These are phyloP conservation scores for Salix caprea DNA, from an alignment of 345 rosid genomes.

Conservation along the genomic window DNA sequence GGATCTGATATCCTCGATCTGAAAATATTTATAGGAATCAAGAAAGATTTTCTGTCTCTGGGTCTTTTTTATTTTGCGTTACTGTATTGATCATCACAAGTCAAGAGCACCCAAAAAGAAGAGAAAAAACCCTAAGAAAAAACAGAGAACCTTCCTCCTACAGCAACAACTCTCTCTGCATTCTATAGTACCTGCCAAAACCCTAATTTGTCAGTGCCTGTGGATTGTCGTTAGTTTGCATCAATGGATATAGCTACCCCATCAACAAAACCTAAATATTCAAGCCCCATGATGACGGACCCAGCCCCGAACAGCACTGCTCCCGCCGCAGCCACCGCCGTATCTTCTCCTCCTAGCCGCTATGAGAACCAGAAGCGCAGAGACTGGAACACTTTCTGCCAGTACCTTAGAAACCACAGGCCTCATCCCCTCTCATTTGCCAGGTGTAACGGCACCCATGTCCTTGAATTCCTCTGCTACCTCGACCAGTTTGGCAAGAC, in stretches of 20 bases:
- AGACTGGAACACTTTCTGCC: background rate
- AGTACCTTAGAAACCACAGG: background rate
- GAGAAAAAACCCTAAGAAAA: too few species aligned
- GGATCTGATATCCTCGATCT: too few species aligned
- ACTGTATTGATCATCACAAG: too few species aligned
- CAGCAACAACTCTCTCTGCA: too few species aligned
- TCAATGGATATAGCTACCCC: background rate
- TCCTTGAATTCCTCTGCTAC: background rate
- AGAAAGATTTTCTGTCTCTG: too few species aligned
- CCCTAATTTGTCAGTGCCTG: too few species aligned
- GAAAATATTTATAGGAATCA: too few species aligned
- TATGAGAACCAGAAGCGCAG: background rate
- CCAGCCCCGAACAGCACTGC: background rate
- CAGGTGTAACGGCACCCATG: background rate
- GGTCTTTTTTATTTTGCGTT: too few species aligned
- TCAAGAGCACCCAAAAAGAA: too few species aligned
- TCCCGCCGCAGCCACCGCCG: background rate
- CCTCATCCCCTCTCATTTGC: background rate
- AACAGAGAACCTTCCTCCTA: too few species aligned
- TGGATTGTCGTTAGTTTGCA: too few species aligned
- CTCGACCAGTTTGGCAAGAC: background rate
- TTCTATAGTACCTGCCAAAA: too few species aligned
- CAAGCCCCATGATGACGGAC: background rate
- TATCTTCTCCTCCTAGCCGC: background rate
- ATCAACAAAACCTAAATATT: background rate